These are phyloP conservation scores for Phylloporus arenicola DNA, from an alignment of 768 basidiomycete genomes.

Conservation along the genomic window DNA sequence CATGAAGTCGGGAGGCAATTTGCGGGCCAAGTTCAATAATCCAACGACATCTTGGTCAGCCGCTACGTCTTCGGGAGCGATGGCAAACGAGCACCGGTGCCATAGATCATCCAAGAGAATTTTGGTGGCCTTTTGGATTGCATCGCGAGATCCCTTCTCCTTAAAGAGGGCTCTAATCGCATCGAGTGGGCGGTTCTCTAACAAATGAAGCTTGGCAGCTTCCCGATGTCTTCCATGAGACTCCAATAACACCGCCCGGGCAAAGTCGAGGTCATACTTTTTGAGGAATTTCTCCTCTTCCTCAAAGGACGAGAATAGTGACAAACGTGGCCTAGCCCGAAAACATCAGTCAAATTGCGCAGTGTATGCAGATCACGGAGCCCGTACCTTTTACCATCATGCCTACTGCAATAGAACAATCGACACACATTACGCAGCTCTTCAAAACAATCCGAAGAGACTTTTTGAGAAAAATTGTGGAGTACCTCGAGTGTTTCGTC, in stretches of 20 bases:
- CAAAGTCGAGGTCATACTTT: slow-evolving; percentile 46
- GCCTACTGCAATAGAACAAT: slow-evolving; percentile 39
- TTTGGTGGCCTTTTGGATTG: slow-evolving; percentile 31
- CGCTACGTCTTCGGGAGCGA: slow-evolving; percentile 8
- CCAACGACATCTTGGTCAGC: slow-evolving; percentile 1
- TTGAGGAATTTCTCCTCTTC: slow-evolving; percentile 55
- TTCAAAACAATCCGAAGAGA: slow-evolving; percentile 28
- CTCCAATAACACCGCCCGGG: slow-evolving; percentile 42
- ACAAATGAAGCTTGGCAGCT: slow-evolving; percentile 48
- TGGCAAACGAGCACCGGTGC: slow-evolving; percentile 40
- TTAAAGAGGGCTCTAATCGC: slow-evolving; percentile 44
- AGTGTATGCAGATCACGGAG: not conserved
- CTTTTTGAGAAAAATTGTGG: slow-evolving; percentile 25
- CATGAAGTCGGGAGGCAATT: slow-evolving; percentile 7
- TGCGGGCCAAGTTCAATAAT: slow-evolving; percentile 25
- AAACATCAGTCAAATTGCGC: not conserved
- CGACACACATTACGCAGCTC: slow-evolving; percentile 42
- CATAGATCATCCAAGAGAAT: slow-evolving; percentile 45
- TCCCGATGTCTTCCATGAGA: slow-evolving; percentile 39
- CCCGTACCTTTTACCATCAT: slow-evolving; percentile 17
- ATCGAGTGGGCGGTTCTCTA: slow-evolving; percentile 41
- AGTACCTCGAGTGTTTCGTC: slow-evolving; percentile 50
- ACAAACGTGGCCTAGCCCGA: slow-evolving; percentile 39
- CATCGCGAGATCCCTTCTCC: slow-evolving; percentile 25
- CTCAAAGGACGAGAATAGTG: slow-evolving; percentile 46